Base-by-base conservation (phyloP, 1,284 basidiomycete species). In the Ganoderma leucocontextum region DNA sequence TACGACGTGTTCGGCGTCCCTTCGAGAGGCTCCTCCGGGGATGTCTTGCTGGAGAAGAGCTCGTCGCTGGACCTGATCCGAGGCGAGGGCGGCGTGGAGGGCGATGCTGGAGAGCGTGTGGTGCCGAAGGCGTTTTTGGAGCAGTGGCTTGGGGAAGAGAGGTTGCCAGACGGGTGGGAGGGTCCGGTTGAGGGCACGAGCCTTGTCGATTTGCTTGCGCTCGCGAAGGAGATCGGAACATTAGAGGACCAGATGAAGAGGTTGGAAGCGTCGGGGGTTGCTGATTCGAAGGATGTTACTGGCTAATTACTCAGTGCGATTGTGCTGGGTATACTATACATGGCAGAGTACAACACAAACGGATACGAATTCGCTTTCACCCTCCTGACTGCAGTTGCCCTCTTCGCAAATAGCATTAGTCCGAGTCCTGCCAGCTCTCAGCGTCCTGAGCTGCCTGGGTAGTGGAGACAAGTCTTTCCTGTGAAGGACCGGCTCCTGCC, bases 1-100 rank as follows among this genome's bases (percentile, higher is more conserved):
- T 55, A 55, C 52, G 7, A 10, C 13, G 29, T 29, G 17, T 35
- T 83, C 86, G 74, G 86, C 91, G 65, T 87, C 89, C 5, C 82
- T 19, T 6, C 42, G 12, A 49, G n/a, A 12, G 9, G 22, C 8
- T 3, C 22, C 8, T 3, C 22, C 22, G 47, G 47, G 22, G 47
- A 25, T 25, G 22, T 10, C 10, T 25, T 10, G n/a, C 10, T 49
- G 22, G 47, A 49, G 44, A 49, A 49, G 47, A 12, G 47, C 4
- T 3, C 12, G 25, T 25, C 47, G 47, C n/a, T 49, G 22, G 22
- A 49, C 47, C 13, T 49, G 47, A 25, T 49, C 47, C 47, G 22
- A 19, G 47, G 22, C 4, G 47, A 25, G 47, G 13, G 41, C 13
- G 41, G 47, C 42, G 17, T 44, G 86, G 8, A 91, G 90, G 64